Base-by-base conservation (phyloP, 345 rosid species). In the Aquilaria yunnanensis region DNA sequence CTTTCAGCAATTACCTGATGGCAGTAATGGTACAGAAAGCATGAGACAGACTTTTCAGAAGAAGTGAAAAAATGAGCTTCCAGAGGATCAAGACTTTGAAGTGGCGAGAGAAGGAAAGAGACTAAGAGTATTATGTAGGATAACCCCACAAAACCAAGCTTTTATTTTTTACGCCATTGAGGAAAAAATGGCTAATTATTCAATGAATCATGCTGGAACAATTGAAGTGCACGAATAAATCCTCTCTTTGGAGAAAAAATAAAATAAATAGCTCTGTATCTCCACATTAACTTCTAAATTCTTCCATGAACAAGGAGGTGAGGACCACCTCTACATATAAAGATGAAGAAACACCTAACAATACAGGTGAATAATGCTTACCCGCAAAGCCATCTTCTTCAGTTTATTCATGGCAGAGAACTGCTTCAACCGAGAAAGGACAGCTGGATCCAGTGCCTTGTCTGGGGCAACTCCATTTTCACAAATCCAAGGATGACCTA, bases 381-480 rank as follows among this genome's bases (percentile, higher is more conserved):
- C 98, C 78, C 96, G 72, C 71, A 93, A 74, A 78, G 98, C 98
- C 98, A 93, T 93, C 81, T 93, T 92, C 84, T 93, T 93, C 65
- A 93, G 74, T 80, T 90, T 93, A 76, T 93, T 93, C 98, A 93
- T 93, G 16, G 97, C 97, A 55, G 98, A 93, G 83, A 93, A 93
- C 72, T 85, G 90, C 72, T 90, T 93, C 69, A 93, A 89, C 60
- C 98, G 96, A 67, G 98, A 90, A 71, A 93, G 96, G 56, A 93
- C 96, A 57, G 98, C 98, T 11, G 98, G 82, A 78, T 93, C 97
- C 32, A 93, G 75, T 13, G 96, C 77, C 72, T 81, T 86, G 75
- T 93, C 99, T 34, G 99, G 99, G 61, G 99, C 99, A 75, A 93
- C 97, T 75, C 99, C 99, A 77, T 88, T 90, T 77, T 93, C 87